phyloP scores from a whole-genome alignment of 768 basidiomycete species.

The Mycena rebaudengoi region DNA sequence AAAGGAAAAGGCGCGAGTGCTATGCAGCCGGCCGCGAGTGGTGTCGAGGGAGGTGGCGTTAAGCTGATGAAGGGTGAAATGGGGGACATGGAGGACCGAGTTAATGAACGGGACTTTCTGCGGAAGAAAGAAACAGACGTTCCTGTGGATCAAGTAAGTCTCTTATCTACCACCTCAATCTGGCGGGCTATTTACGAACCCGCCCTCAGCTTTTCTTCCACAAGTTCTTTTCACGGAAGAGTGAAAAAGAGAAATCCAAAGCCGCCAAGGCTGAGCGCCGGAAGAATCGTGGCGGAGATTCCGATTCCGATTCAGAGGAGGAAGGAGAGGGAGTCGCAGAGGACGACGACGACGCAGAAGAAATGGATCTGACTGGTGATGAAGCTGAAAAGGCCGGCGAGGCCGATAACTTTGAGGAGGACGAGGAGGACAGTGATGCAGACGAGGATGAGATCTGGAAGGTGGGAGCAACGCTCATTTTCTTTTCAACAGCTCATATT shows the following conservation, averaged over 20 bases:
- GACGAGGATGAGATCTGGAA: conserved; percentile 89
- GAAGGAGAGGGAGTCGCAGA: conserved; percentile 52
- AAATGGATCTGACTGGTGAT: conserved; percentile 43
- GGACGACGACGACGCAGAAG: conserved; percentile 49
- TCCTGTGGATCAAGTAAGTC: conserved; percentile 84
- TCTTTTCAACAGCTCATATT: neutral
- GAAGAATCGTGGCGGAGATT: conserved; percentile 42
- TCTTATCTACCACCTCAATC: neutral
- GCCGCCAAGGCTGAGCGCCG: conserved; percentile 46
- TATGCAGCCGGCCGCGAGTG: conserved; percentile 92
- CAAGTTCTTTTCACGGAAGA: conserved; percentile 83
- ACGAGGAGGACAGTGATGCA: conserved; percentile 53
- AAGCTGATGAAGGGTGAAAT: conserved; percentile 75
- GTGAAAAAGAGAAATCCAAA: conserved; percentile 60
- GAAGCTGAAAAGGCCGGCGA: conserved; percentile 37
- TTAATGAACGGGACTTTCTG: conserved; percentile 84
- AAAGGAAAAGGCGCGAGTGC: conserved; percentile 82
- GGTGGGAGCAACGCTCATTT: conserved; percentile 51
- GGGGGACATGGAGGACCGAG: conserved; percentile 49
- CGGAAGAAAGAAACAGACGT: conserved; percentile 73
- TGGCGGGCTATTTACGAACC: neutral
- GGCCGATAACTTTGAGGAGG: conserved; percentile 38
- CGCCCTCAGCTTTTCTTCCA: conserved; percentile 83
- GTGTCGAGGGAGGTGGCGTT: conserved; percentile 68
- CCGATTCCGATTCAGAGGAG: conserved; percentile 48